Conservation (phyloP, 345 rosid species). For the Euphorbia tirucalli region DNA sequence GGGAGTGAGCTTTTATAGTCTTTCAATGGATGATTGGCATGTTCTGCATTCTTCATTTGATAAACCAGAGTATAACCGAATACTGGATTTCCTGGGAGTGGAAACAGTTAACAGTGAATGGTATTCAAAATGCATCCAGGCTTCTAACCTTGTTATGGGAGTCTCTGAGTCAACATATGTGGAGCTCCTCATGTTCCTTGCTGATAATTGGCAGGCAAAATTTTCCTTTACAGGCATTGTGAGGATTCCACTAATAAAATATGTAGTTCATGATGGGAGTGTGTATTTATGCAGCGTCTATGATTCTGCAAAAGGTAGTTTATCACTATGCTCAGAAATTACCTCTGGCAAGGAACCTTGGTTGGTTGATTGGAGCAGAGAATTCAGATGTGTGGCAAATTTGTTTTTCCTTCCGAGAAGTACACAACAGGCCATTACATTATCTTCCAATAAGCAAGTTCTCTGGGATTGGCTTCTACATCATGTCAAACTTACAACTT, state of each 20-base stretch:
- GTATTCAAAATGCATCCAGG: slow-evolving; percentile 59
- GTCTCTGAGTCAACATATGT: slow-evolving; percentile 48
- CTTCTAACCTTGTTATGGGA: slow-evolving; percentile 48
- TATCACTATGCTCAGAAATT: slow-evolving; percentile 25
- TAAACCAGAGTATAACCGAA: slow-evolving; percentile 21
- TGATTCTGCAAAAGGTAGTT: background rate
- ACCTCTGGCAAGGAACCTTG: slow-evolving; percentile 21
- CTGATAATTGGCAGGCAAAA: slow-evolving; percentile 46
- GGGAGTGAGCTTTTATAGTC: slow-evolving; percentile 49
- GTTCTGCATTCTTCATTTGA: slow-evolving; percentile 54
- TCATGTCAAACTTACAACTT: slow-evolving; percentile 1
- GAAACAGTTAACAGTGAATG: slow-evolving; percentile 39
- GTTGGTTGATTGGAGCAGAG: slow-evolving; percentile 58
- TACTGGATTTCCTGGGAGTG: slow-evolving; percentile 55
- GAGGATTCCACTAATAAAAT: slow-evolving; percentile 50
- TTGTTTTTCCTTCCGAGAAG: slow-evolving; percentile 45
- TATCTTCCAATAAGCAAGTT: slow-evolving; percentile 16
- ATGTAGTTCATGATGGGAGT: slow-evolving; percentile 35
- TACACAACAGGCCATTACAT: slow-evolving; percentile 34
- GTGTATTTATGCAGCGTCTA: slow-evolving; percentile 35
- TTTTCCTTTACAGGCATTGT: slow-evolving; percentile 34
- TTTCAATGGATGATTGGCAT: slow-evolving; percentile 57
- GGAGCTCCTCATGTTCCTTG: slow-evolving; percentile 48
- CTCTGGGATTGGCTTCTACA: slow-evolving; percentile 44
- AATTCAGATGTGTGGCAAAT: slow-evolving; percentile 36